Base-by-base conservation (phyloP, 2,329 filamentous ascomycete genomes). In the Dothideomycetes sp. region DNA sequence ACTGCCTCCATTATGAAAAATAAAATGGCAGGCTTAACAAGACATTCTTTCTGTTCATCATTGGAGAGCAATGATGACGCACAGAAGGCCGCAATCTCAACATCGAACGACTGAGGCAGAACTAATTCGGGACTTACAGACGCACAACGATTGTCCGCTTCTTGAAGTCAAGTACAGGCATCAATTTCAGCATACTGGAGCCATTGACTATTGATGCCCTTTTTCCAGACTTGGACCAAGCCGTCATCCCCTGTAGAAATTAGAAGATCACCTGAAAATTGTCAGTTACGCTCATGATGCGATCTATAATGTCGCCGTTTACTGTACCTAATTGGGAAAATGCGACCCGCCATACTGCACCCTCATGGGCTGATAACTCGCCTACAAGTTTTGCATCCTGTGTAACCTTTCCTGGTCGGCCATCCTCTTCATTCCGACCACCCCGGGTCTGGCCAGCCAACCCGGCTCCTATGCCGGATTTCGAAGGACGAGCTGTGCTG, bases 201-300 rank as follows among this genome's bases (percentile, higher is more conserved):
- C 67, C 67, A 70, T 39, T 62, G 60, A 24, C 63, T 64, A 34
- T 66, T 64, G 37, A 63, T 53, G 7, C 62, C 61, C 53, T 64
- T 68, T 55, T 69, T 69, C 66, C 67, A 71, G 12, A 67, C 60
- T 32, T 64, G 59, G 19, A 68, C 61, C 5, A 60, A 74, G 9
- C 81, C 84, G 56, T 88, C 82, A 47, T 89, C 84, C 3, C 83
- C 83, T 1, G 82, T 83, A 31, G 79, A 82, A 2, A 83, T 77
- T 5, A 89, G 64, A 10, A 88, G 71, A 57, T 85, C 81, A 4
- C 81, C 81, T 63, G 77, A n/a, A n/a, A n/a, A n/a, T n/a, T n/a
- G n/a, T n/a, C n/a, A n/a, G n/a, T n/a, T n/a, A n/a, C n/a, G n/a
- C n/a, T n/a, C n/a, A n/a, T n/a, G n/a, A n/a, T n/a, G n/a, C n/a